phyloP scores from a whole-genome alignment of 1,139 yeast species.

The Yamadazyma jaroonii region DNA sequence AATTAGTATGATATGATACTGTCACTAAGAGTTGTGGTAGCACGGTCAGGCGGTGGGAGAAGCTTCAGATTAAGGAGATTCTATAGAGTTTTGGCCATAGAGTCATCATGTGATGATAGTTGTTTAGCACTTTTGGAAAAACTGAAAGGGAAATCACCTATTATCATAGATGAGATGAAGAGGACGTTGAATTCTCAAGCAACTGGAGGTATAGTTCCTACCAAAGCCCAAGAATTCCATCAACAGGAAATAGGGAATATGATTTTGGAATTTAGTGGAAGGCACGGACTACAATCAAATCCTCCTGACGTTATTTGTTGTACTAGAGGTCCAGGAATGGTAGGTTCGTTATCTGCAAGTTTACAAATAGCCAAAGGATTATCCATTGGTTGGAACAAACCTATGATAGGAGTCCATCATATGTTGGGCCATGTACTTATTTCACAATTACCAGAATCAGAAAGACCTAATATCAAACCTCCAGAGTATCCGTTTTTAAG shows the following conservation, averaged over 20 bases:
- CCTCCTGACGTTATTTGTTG: constrained; percentile 81
- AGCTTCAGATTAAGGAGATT: constrained; percentile 15
- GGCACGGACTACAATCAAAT: constrained; percentile 21
- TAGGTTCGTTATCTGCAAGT: constrained; percentile 82
- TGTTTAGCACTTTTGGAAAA: constrained; percentile 78
- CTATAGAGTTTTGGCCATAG: constrained; percentile 79
- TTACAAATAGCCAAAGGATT: constrained; percentile 84
- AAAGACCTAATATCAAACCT: constrained; percentile 10
- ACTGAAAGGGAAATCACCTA: constrained; percentile 33
- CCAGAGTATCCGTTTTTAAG: constrained; percentile 80
- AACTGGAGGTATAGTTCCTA: constrained; percentile 87
- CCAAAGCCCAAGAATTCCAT: constrained; percentile 81
- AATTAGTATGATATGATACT: constrained; percentile 1
- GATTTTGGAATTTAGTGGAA: constrained; percentile 23
- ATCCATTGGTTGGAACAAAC: constrained; percentile 70
- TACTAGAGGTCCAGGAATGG: constrained; percentile 98
- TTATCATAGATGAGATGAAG: constrained; percentile 58
- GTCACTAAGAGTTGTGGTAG: background rate
- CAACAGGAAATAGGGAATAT: constrained; percentile 44
- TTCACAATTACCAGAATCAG: constrained; percentile 56
- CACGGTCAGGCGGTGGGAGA: background rate
- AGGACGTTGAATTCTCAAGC: constrained; percentile 62
- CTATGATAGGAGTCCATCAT: constrained; percentile 89
- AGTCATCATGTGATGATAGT: constrained; percentile 94
- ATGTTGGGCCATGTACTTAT: constrained; percentile 90